Evolutionary conservation across 768 basidiomycete genomes (phyloP).

Genomic region (Krasilnikovozyma curviuscula): DNA sequence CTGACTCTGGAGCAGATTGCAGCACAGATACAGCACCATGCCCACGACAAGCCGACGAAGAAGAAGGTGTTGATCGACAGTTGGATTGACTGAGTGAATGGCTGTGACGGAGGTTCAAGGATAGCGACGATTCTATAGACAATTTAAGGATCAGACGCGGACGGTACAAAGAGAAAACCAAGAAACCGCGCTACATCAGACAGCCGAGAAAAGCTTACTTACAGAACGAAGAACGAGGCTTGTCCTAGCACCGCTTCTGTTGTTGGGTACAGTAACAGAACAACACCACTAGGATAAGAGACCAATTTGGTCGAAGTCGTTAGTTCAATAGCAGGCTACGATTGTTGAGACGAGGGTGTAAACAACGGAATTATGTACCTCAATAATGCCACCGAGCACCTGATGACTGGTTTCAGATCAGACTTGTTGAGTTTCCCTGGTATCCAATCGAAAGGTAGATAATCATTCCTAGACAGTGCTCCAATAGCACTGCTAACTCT

Average conservation of each 20-base stretch:
- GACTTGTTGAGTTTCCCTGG: not conserved
- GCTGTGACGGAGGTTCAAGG: too few species aligned
- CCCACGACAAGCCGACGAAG: constrained; percentile 6
- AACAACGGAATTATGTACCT: not conserved
- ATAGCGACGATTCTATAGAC: too few species aligned
- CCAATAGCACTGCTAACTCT: too few species aligned
- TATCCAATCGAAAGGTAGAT: constrained; percentile 2
- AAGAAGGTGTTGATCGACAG: too few species aligned
- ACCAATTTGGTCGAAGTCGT: not conserved
- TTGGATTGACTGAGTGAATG: too few species aligned
- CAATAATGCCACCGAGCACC: constrained; percentile 4
- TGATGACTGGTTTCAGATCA: not conserved
- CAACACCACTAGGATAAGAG: not conserved
- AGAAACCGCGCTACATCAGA: too few species aligned
- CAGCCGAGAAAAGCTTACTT: too few species aligned
- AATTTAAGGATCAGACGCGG: too few species aligned
- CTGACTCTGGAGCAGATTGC: constrained; percentile 5
- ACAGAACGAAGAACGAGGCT: constrained; percentile 7
- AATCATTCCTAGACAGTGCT: too few species aligned
- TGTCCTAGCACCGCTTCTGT: constrained; percentile 1
- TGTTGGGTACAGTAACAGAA: constrained; percentile 1
- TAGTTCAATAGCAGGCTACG: too few species aligned
- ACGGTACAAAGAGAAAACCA: too few species aligned
- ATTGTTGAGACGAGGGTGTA: too few species aligned
- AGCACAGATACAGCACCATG: constrained; percentile 3